Evolutionary conservation across 306 rosid genomes (phyloP), one percentile per base, ranked within the genome.

Genomic region (Ceratonia siliqua): DNA sequence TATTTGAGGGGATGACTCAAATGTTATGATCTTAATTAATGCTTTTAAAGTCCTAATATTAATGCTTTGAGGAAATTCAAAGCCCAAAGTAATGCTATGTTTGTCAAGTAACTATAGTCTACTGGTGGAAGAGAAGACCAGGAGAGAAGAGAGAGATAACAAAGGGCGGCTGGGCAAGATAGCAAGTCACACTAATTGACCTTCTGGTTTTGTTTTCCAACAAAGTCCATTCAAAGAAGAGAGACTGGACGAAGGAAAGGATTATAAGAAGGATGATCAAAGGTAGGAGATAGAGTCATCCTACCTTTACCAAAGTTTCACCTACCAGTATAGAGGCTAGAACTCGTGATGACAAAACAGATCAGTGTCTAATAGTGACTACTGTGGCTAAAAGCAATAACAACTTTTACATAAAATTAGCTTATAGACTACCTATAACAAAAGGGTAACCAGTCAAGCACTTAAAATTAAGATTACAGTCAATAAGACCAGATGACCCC

Each of bases 1-100:
- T 33, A 81, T 45, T 50, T 55, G 54, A 28, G 69, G 41, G 80
- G 75, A 55, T 48, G 71, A 35, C 61, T 73, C 8, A 55, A 79
- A 36, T 53, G 14, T 69, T 43, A 36, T 39, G 9, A 49, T 32
- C 43, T 73, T 5, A n/a, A 20, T 20, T 59, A 70, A 42, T 25
- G 59, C 45, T 42, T 53, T 48, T 3, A n/a, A 3, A 32, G 58
- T 68, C 18, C 54, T 32, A 56, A 70, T 56, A 75, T 79, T 13
- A 64, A 62, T 39, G 39, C 77, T 25, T 45, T 0, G 7, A 62
- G 65, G 33, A 79, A 48, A 78, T 13, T 35, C 28, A 28, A 56
- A 45, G 33, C 49, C 75, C 46, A 79, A 69, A 58, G 39, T 72
- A 82, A 48, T 28, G 61, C 30, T 32, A 22, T 14, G 54, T 52